Conservation (phyloP, 176 grass and related monocot genomes). For the Musa schizocarpa region DNA sequence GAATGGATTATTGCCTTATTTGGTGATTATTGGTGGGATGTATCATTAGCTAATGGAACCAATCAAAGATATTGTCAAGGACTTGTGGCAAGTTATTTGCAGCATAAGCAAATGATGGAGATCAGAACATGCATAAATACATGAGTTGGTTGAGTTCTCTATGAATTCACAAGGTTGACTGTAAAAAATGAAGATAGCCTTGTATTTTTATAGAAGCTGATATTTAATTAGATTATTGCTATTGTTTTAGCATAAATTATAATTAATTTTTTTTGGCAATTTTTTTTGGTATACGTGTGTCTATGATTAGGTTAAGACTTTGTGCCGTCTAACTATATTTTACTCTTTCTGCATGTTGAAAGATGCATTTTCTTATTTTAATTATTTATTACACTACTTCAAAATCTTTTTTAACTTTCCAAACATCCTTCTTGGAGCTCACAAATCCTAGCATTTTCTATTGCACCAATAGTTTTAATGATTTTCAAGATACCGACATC, state of each 20-base stretch:
- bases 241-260: neutral
- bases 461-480: too few relatives aligned
- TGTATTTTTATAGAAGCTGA: neutral
- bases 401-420: too few relatives aligned
- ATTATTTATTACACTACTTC: too few relatives aligned
- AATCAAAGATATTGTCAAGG: neutral
- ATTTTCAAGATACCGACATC: too few relatives aligned
- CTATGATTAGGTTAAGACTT: too few relatives aligned
- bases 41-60: neutral
- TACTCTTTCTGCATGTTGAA: too few relatives aligned
- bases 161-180: neutral
- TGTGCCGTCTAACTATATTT: too few relatives aligned
- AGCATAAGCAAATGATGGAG: neutral
- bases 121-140: neutral
- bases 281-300: too few relatives aligned
- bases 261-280: too few relatives aligned
- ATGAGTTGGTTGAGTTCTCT: neutral
- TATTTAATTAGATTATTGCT: neutral
- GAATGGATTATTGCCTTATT: neutral
- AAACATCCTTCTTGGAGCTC: too few relatives aligned
- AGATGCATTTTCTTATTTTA: too few relatives aligned
- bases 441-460: too few relatives aligned
- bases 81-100: neutral
- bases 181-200: neutral
- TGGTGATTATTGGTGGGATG: neutral